phyloP scores from a whole-genome alignment of 495 filamentous ascomycete species.

The Talaromyces thailandensis region DNA sequence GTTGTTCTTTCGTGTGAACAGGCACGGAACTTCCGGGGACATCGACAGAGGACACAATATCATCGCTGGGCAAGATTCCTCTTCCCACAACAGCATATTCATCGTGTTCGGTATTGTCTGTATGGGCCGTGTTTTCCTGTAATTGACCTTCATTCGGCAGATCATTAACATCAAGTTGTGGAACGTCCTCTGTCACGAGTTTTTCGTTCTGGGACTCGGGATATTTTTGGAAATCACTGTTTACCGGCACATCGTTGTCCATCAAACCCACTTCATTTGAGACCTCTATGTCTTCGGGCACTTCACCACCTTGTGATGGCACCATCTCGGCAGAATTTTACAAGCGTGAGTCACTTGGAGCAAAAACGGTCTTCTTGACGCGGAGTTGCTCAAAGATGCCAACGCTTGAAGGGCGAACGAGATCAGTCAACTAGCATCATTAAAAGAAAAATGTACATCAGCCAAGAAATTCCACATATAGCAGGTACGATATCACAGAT shows the following conservation, averaged over 20 bases:
- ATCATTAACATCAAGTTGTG: neutral
- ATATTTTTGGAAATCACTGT: neutral
- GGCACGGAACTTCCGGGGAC: neutral
- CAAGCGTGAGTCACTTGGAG: neutral
- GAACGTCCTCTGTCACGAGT: neutral
- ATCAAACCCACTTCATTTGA: neutral
- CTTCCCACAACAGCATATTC: neutral
- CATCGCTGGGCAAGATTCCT: neutral
- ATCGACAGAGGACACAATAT: neutral
- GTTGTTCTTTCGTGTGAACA: neutral
- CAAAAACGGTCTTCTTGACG: neutral
- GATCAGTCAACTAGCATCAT: neutral
- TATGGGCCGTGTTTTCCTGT: neutral
- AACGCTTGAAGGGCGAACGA: neutral
- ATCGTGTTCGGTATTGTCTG: neutral
- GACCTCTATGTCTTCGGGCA: neutral
- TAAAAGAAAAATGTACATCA: neutral
- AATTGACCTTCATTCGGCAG: neutral
- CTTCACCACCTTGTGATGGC: neutral
- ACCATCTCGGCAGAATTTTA: neutral
- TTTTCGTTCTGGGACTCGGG: neutral
- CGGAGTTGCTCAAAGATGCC: neutral
- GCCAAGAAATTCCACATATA: too few species aligned
- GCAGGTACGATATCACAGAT: neutral
- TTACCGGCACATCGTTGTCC: neutral